Conservation (phyloP, 352 stramenopile genomes). For the Globisporangium heterothallicum region DNA sequence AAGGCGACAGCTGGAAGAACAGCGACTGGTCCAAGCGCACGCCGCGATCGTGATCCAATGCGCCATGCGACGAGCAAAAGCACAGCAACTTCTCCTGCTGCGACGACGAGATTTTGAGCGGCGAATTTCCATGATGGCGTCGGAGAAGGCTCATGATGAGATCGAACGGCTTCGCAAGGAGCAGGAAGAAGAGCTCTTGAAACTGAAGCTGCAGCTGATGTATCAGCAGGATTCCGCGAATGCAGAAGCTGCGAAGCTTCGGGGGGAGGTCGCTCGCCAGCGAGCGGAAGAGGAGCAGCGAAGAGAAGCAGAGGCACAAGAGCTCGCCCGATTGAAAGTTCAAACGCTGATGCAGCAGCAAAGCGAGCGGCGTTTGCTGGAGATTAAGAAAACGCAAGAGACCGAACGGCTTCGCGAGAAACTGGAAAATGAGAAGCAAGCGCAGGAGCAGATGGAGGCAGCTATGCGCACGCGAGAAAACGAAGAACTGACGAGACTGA, state of each 20-base stretch:
- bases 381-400: slow-evolving; percentile 30
- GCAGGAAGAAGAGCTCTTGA: slow-evolving; percentile 62
- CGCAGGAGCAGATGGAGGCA: slow-evolving; percentile 38
- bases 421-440: slow-evolving; percentile 35
- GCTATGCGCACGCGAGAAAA: slow-evolving; percentile 52
- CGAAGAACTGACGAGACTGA: slow-evolving; percentile 47
- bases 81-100: slow-evolving; percentile 30
- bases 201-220: slow-evolving; percentile 62
- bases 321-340: slow-evolving; percentile 43
- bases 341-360: slow-evolving; percentile 56
- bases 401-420: slow-evolving; percentile 32
- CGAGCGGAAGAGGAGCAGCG: slow-evolving; percentile 40
- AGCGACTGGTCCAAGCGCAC: slow-evolving; percentile 29
- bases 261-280: slow-evolving; percentile 35
- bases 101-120: slow-evolving; percentile 70
- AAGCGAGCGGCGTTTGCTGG: slow-evolving; percentile 32
- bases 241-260: slow-evolving; percentile 38
- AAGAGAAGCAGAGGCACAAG: slow-evolving; percentile 43
- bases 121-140: slow-evolving; percentile 75
- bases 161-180: slow-evolving; percentile 69
- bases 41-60: slow-evolving; percentile 70
- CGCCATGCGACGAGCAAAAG: slow-evolving; percentile 36
- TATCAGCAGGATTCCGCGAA: slow-evolving; percentile 47
- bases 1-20: slow-evolving; percentile 20
- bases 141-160: slow-evolving; percentile 73